Evolutionary conservation across 1,284 basidiomycete genomes (phyloP), one percentile per base, ranked within the genome.

Genomic region (Cryptococcus sp.): DNA sequence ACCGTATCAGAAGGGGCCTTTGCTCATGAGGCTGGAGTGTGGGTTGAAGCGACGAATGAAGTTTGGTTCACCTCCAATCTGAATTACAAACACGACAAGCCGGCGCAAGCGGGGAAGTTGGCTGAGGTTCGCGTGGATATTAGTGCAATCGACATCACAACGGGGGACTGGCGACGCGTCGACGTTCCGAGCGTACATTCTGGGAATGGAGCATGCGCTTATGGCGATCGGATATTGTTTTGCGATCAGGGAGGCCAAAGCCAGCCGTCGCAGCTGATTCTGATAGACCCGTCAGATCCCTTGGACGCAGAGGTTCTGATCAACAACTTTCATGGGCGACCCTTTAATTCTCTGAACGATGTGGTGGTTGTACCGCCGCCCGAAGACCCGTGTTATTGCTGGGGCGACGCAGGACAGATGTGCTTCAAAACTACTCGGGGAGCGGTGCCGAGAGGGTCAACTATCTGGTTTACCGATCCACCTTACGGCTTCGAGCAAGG

Each of bases 281-380:
- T 60, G n/a, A 51, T 68, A 16, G 59, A 68, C 41, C 53, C 56
- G 15, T 16, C 38, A 13, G 31, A 60, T 53, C 42, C 55, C n/a
- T 8, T 22, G 52, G 7, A 59, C 44, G 23, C 40, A 27, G 1
- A 81, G 85, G 42, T 68, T 23, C n/a, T 88, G n/a, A 71, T 88
- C 56, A 84, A 88, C 78, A 89, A 87, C 74, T 86, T 81, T 67
- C 86, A 83, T 66, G 89, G 89, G 3, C 81, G 87, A 5, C 87
- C 88, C 65, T 91, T 90, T 78, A 89, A 89, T 76, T 87, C 88
- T 2, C 76, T 90, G 47, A 90, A 91, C 73, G 89, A 91, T 70
- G 80, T 87, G 54, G 88, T 87, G 68, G 80, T 90, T 1, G 86
- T 88, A 57, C 86, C 86, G 1, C 66, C 60, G 6, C 53, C 45